Base-by-base conservation (phyloP, 768 basidiomycete species). In the Candolleomyces aberdarensis region DNA sequence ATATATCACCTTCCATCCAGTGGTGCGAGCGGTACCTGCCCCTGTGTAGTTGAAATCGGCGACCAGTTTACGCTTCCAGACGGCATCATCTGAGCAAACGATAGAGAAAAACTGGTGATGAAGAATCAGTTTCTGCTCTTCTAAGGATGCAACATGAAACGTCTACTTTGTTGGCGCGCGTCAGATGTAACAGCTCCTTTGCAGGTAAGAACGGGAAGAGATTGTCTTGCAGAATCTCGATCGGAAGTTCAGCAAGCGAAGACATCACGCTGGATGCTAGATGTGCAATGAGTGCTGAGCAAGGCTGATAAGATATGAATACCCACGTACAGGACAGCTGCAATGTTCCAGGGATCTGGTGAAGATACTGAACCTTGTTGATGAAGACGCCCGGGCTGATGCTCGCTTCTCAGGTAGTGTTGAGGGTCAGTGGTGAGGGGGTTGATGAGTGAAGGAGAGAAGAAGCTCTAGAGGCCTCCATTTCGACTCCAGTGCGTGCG, bases 1-100 rank as follows among this genome's bases (percentile, higher is more conserved):
- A 75, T 94, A 96, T 43, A 96, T 84, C 65, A 85, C 81, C 72
- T 88, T 89, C 86, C 89, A 96, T 14, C 92, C 92, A 48, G 74
- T 85, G 13, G 81, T 84, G 19, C 94, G 78, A 14, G 93, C 93
- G 0, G 89, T 93, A 46, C 80, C 82, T 44, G 81, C 77, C 3
- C 83, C 84, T 8, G 88, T 81, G 66, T 92, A 95, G 72, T 93
- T 92, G 77, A 86, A 94, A 69, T 95, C 94, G 36, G 73, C 71
- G 32, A 79, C 69, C 9, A 92, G 74, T 62, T 83, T 88, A 31
- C 83, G 78, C 69, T 85, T 87, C 94, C 94, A 96, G 61, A 94
- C 80, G 0, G 85, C 86, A 60, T 92, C 89, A 68, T 94, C 92
- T 13, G 81, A 76, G 67, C 82, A 83, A 26, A 89, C 66, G 13